These are phyloP conservation scores for Fraxinus sp. DNA, from an alignment of 305 asterid species.

Conservation along the genomic window DNA sequence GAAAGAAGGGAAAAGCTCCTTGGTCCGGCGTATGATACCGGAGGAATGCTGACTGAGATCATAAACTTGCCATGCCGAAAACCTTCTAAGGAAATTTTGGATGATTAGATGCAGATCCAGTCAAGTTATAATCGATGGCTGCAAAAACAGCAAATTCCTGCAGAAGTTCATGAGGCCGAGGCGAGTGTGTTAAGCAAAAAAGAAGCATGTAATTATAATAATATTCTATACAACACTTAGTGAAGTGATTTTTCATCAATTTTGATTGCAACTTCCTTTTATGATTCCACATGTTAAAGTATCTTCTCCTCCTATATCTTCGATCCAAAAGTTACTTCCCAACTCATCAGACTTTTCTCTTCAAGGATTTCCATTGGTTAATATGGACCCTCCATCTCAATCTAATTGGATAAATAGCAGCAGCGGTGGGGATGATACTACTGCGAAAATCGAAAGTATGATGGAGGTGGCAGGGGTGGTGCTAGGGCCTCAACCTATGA, in stretches of 20 bases:
- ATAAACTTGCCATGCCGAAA: constrained; percentile 40
- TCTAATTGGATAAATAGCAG: constrained; percentile 39
- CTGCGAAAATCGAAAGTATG: constrained; percentile 25
- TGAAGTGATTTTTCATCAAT: background rate
- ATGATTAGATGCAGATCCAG: constrained; percentile 66
- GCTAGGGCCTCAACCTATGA: no score
- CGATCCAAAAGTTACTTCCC: constrained; percentile 27
- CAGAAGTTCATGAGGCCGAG: constrained; percentile 25
- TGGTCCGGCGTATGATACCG: constrained; percentile 38
- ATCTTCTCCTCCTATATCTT: constrained; percentile 28
- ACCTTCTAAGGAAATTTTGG: constrained; percentile 27
- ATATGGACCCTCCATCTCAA: constrained; percentile 28
- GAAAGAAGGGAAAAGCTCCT: no score
- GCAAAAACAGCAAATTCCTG: constrained; percentile 39
- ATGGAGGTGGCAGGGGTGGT: no score
- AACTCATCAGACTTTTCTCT: constrained; percentile 29
- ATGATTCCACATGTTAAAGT: constrained; percentile 42
- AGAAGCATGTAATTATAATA: background rate
- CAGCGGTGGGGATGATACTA: constrained; percentile 20
- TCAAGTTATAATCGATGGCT: constrained; percentile 36
- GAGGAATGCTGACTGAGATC: constrained; percentile 51
- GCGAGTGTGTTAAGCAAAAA: background rate
- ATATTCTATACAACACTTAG: constrained; percentile 4
- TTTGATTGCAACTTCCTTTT: constrained; percentile 43
- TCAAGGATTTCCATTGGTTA: constrained; percentile 42